Base-by-base conservation (phyloP, 2,329 filamentous ascomycete genomes). In the Talaromyces sp. region DNA sequence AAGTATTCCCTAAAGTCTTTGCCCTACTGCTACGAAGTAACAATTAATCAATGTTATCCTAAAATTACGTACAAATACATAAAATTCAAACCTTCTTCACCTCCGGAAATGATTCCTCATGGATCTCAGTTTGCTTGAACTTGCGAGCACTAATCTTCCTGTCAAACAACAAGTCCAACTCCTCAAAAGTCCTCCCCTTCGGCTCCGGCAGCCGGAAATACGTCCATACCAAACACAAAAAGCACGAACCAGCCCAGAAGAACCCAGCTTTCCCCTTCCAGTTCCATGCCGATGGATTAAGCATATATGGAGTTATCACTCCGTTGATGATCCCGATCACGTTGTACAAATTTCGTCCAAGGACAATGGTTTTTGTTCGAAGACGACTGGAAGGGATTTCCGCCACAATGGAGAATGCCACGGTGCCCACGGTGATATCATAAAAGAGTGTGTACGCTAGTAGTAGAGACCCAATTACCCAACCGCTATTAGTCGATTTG, bases 231-330 rank as follows among this genome's bases (percentile, higher is more conserved):
- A 93, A 87, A 79, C 91, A 94, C 64, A 88, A 79, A 79, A 92
- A 91, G 78, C 91, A 94, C 65, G 91, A 89, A 0, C 89, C 91
- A 13, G 87, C 89, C 90, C 92, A 92, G 82, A 96, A 96, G 80
- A 96, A 96, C 31, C 92, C 92, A 0, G 92, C 86, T 72, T 86
- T 94, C 78, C 94, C 95, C 67, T 87, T 84, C 92, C 92, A 96
- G 77, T 95, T 82, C 93, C 93, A 97, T 0, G 88, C 90, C 0
- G 83, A 84, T 0, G 93, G 92, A 78, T 96, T 97, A 43, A 96
- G 84, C 93, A 97, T 96, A 79, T 96, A 96, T 0, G 93, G 93
- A 0, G 92, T 95, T 43, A 97, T 78, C 3, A 96, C 89, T 58
- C 88, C 89, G 74, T 88, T 91, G 71, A 96, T 79, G 69, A 97